These are phyloP conservation scores for Brachypodium distachyon DNA, from an alignment of 202 grass and related monocot genomes.

Conservation along the genomic window DNA sequence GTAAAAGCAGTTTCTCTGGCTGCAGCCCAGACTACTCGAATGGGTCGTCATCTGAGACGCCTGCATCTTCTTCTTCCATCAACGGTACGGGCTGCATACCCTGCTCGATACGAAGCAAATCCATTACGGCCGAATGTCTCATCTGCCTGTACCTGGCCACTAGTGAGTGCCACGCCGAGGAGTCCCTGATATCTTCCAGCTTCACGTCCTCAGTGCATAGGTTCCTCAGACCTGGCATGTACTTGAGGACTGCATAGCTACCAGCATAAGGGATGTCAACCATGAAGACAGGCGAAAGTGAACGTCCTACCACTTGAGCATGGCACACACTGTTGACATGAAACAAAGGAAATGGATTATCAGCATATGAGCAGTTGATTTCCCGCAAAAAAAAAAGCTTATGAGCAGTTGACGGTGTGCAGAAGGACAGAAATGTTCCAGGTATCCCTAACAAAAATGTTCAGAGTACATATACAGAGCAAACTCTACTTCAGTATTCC, in stretches of 20 bases:
- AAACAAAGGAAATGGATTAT: slow-evolving; percentile 19
- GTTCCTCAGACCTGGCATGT: slow-evolving; percentile 28
- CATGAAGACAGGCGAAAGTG: slow-evolving; percentile 45
- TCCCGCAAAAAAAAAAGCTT: neutral
- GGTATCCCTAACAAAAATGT: neutral
- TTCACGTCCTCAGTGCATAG: neutral
- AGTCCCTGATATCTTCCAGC: neutral
- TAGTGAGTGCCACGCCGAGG: slow-evolving; percentile 43
- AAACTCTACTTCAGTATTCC: neutral
- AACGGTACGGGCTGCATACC: slow-evolving; percentile 53
- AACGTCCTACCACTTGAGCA: slow-evolving; percentile 64
- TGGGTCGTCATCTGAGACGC: slow-evolving; percentile 4
- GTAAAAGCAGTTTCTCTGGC: neutral
- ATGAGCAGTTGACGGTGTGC: neutral
- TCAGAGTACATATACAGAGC: neutral
- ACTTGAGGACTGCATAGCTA: slow-evolving; percentile 47
- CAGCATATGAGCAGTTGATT: neutral
- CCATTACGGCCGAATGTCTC: slow-evolving; percentile 22
- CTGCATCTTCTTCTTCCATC: slow-evolving; percentile 34
- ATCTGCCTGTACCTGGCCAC: slow-evolving; percentile 42
- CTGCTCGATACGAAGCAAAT: no score
- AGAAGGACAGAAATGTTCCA: neutral
- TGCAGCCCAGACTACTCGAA: slow-evolving; percentile 2
- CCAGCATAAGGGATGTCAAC: slow-evolving; percentile 31
- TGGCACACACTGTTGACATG: slow-evolving; percentile 54